Evolutionary conservation across 257 asterid genomes (phyloP).

Genomic region (Ligustrum vulgare): DNA sequence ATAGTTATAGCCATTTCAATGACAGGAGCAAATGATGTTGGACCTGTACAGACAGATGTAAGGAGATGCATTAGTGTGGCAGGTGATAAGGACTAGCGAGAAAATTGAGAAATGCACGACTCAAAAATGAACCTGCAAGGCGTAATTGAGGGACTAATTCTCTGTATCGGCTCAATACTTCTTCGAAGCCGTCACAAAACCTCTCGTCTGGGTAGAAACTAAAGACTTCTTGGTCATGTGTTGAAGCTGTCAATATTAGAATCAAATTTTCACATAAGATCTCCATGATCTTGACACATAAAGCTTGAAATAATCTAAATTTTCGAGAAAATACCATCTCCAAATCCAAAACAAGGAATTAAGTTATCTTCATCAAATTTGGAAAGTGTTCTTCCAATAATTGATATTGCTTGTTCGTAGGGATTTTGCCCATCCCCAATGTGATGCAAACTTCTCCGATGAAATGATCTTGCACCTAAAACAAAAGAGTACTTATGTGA

Average conservation of each 20-base stretch:
- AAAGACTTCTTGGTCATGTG: conserved; percentile 98
- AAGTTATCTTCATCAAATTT: conserved; percentile 90
- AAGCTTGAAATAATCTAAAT: conserved; percentile 1
- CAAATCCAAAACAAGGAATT: conserved; percentile 91
- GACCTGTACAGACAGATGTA: conserved; percentile 48
- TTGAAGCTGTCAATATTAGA: conserved; percentile 67
- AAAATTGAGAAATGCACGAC: conserved; percentile 5
- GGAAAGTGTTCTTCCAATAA: conserved; percentile 87
- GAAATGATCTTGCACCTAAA: conserved; percentile 83
- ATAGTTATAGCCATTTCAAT: conserved; percentile 89
- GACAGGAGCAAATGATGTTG: conserved; percentile 87
- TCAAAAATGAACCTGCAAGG: conserved; percentile 61
- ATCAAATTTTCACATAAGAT: conserved; percentile 5
- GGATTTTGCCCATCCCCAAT: conserved; percentile 78
- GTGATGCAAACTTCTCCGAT: conserved; percentile 85
- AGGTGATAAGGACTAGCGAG: conserved; percentile 1
- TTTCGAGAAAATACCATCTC: conserved; percentile 64
- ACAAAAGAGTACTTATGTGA: conserved; percentile 11
- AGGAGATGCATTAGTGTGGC: not conserved
- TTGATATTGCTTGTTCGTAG: conserved; percentile 93
- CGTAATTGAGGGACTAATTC: conserved; percentile 87
- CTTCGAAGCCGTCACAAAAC: conserved; percentile 92
- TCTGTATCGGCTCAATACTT: conserved; percentile 77
- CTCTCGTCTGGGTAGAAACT: conserved; percentile 78
- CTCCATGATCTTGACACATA: conserved; percentile 17